Evolutionary conservation across 2,329 filamentous ascomycete genomes (phyloP).

Genomic region (Fusarium tjaetaba): DNA sequence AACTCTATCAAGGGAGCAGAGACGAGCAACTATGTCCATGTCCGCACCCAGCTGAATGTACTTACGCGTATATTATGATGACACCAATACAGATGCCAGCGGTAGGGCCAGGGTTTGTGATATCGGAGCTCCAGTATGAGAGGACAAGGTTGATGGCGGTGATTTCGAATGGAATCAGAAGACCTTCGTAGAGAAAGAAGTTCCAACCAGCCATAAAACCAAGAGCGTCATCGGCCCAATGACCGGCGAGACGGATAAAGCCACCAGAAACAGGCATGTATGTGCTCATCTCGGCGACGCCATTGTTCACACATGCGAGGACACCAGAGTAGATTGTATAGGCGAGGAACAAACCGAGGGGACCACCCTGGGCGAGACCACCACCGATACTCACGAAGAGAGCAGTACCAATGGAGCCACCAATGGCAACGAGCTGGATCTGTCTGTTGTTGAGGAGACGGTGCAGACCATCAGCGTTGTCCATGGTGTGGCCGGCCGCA

Average conservation of each 20-base stretch:
- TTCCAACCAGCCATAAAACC: constrained; percentile 64
- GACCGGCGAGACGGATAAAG: constrained; percentile 71
- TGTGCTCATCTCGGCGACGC: constrained; percentile 71
- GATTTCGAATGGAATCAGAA: constrained; percentile 57
- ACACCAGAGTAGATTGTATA: constrained; percentile 66
- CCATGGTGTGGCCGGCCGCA: constrained; percentile 35
- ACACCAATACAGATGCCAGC: constrained; percentile 68
- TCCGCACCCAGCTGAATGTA: constrained; percentile 6
- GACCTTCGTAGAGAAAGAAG: constrained; percentile 57
- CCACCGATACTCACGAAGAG: constrained; percentile 71
- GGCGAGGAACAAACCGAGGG: constrained; percentile 65
- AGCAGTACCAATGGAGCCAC: constrained; percentile 66
- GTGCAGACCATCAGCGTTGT: constrained; percentile 53
- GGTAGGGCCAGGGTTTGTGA: constrained; percentile 72
- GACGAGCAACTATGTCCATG: constrained; percentile 9
- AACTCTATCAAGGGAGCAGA: constrained; percentile 4
- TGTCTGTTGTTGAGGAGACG: constrained; percentile 64
- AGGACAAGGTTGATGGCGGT: constrained; percentile 56
- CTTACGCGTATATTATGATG: constrained; percentile 67
- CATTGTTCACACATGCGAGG: constrained; percentile 71
- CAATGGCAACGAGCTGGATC: constrained; percentile 68
- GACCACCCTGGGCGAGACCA: constrained; percentile 58
- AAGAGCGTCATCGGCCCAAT: constrained; percentile 73
- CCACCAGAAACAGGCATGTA: constrained; percentile 71
- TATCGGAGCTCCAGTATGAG: constrained; percentile 52